Percentiles rank a stretch among this genome's conserved stretches.
Evolutionary conservation across 2,329 filamentous ascomycete species (phyloP).

Genomic region (Diaporthe ampelina): DNA sequence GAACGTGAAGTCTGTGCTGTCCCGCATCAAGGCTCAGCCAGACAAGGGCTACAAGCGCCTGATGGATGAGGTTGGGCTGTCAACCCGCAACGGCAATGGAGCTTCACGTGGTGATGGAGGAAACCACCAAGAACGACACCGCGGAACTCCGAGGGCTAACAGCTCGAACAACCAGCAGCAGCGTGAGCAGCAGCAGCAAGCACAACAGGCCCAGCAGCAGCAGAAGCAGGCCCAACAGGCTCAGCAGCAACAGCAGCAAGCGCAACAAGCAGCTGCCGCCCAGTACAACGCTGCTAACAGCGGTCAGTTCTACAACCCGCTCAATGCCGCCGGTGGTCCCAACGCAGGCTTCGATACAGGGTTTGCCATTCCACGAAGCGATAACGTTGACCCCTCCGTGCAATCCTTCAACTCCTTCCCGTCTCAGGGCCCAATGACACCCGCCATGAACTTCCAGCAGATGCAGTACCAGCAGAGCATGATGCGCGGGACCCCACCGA

Average conservation of each 20-base stretch:
- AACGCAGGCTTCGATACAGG: slow-evolving; percentile 63
- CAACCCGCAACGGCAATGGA: slow-evolving; percentile 68
- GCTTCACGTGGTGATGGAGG: slow-evolving; percentile 61
- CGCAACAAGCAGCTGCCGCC: slow-evolving; percentile 48
- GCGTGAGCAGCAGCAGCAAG: slow-evolving; percentile 52
- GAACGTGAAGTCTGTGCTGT: slow-evolving; percentile 89
- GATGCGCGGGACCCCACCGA: slow-evolving; percentile 66
- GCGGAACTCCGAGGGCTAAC: slow-evolving; percentile 69
- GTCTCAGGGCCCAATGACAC: slow-evolving; percentile 63
- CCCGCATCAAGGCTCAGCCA: slow-evolving; percentile 92
- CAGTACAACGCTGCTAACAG: slow-evolving; percentile 55
- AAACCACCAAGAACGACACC: slow-evolving; percentile 65
- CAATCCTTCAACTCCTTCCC: slow-evolving; percentile 62
- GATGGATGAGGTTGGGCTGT: slow-evolving; percentile 98
- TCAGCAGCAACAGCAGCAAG: slow-evolving; percentile 41
- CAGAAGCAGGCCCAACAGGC: slow-evolving; percentile 45
- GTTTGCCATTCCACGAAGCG: slow-evolving; percentile 66
- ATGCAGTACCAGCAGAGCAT: slow-evolving; percentile 72
- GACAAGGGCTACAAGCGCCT: slow-evolving; percentile 97
- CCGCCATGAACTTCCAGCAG: slow-evolving; percentile 65
- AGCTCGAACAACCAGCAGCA: slow-evolving; percentile 57
- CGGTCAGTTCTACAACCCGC: slow-evolving; percentile 67
- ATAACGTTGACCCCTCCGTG: slow-evolving; percentile 65
- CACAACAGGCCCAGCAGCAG: slow-evolving; percentile 48
- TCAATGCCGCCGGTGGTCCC: slow-evolving; percentile 56